Percentiles rank a stretch among this genome's conserved stretches.
phyloP scores from a whole-genome alignment of 371 early-diverging fungal genomes.

The Mucor mucedo region DNA sequence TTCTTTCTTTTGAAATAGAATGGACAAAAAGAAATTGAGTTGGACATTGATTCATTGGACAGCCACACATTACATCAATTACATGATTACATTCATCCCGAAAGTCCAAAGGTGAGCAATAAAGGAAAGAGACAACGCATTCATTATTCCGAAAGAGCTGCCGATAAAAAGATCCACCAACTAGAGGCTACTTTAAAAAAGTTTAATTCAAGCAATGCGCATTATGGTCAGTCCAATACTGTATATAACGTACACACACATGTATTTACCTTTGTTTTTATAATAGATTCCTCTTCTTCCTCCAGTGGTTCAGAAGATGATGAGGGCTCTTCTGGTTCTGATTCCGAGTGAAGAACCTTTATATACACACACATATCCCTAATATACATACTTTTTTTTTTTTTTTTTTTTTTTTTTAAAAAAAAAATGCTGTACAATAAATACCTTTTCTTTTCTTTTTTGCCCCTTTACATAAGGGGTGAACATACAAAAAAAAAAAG shows the following conservation, averaged over 20 bases:
- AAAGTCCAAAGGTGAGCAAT: not conserved
- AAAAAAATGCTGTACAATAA: not conserved
- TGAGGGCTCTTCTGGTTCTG: constrained; percentile 8
- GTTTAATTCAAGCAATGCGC: not conserved
- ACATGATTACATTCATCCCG: constrained; percentile 71
- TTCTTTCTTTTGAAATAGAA: constrained; percentile 18
- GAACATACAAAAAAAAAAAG: not conserved
- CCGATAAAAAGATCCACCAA: constrained; percentile 63
- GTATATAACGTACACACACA: too few species aligned
- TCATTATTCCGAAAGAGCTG: constrained; percentile 55
- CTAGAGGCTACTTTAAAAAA: constrained; percentile 42
- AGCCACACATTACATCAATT: constrained; percentile 78
- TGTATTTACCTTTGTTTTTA: not conserved
- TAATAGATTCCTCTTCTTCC: constrained; percentile 16
- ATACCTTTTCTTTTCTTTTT: not conserved
- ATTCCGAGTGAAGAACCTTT: constrained; percentile 12
- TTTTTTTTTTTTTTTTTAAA: not conserved
- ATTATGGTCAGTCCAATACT: too few species aligned
- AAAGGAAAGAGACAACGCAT: constrained; percentile 36
- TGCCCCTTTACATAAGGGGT: not conserved
- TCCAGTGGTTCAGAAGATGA: constrained; percentile 13
- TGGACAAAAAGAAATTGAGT: constrained; percentile 88
- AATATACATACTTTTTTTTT: not conserved
- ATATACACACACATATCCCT: not conserved
- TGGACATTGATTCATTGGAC: constrained; percentile 92